Percentiles rank a stretch among this genome's conserved stretches.
Conservation (phyloP, 2,329 filamentous ascomycete genomes). For the Cercospora zeae-maydis region DNA sequence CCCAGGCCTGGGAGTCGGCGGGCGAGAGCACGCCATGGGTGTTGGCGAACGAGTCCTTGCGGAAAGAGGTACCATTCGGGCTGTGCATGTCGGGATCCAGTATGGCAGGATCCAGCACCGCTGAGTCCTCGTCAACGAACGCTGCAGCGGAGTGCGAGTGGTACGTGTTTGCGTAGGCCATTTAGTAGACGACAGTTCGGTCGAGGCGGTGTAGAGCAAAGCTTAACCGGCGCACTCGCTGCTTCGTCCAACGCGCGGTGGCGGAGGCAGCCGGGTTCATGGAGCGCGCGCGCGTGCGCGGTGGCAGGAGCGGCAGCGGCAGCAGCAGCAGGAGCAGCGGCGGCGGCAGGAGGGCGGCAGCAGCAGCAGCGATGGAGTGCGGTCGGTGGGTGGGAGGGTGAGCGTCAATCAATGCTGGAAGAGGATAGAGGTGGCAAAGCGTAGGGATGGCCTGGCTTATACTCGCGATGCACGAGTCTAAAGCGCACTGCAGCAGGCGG, state of each 20-base stretch:
- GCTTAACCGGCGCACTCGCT: conserved; percentile 16
- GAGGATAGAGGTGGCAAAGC: conserved; percentile 26
- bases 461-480: conserved; percentile 14
- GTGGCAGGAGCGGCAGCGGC: conserved; percentile 2
- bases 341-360: not conserved
- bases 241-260: conserved; percentile 18
- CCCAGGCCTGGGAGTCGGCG: conserved; percentile 33
- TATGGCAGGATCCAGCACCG: conserved; percentile 31
- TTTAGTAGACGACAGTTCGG: conserved; percentile 20
- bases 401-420: conserved; percentile 33
- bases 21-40: conserved; percentile 35
- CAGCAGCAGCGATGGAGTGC: not conserved
- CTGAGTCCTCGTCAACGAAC: conserved; percentile 30
- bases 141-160: conserved; percentile 25
- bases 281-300: conserved; percentile 7
- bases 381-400: conserved; percentile 7
- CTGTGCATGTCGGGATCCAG: conserved; percentile 36
- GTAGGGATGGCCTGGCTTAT: conserved; percentile 35
- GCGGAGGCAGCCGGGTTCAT: conserved; percentile 11
- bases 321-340: not conserved
- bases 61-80: conserved; percentile 25
- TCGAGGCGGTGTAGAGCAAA: conserved; percentile 13
- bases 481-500: not conserved
- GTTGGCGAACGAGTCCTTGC: conserved; percentile 36
- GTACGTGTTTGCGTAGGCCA: conserved; percentile 30